A percentile compares a stretch with the other conserved stretches of the same genome.
These are phyloP conservation scores for Coemansia sp. DNA, from an alignment of 192 early-diverging fungal genomes.

Conservation along the genomic window DNA sequence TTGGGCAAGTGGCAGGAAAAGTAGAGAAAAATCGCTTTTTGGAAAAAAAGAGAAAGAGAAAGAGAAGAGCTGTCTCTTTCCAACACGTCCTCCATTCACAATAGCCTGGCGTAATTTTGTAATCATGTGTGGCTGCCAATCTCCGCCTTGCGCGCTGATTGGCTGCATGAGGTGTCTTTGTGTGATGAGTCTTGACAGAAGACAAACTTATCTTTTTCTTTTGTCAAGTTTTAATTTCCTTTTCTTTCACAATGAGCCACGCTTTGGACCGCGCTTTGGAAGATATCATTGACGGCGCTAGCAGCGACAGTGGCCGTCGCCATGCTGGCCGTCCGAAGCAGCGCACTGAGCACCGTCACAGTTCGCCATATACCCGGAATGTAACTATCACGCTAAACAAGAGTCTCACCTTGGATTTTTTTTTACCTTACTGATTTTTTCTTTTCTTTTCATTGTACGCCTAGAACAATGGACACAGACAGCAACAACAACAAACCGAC, in stretches of 20 bases:
- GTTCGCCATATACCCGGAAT: conserved; percentile 33
- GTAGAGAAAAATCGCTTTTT: background rate
- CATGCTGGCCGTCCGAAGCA: background rate
- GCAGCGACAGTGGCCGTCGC: background rate
- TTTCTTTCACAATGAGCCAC: conserved; percentile 15
- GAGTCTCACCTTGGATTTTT: background rate
- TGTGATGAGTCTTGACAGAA: background rate
- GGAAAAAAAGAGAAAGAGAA: background rate
- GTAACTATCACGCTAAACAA: conserved; percentile 10
- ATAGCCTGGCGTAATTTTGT: background rate
- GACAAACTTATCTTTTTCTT: background rate
- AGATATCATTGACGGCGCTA: conserved; percentile 37
- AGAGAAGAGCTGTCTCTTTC: background rate
- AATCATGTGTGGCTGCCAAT: background rate
- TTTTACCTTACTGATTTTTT: background rate
- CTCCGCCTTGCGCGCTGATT: background rate
- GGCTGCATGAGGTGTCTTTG: background rate
- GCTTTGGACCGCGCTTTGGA: conserved; percentile 48
- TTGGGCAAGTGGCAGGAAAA: background rate
- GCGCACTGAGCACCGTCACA: conserved; percentile 12
- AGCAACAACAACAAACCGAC: background rate
- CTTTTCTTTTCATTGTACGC: background rate
- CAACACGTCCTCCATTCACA: background rate
- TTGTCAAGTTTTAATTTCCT: background rate
- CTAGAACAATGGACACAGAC: background rate